Conservation (phyloP, 139 green algal genomes). For the Closterium sp. region DNA sequence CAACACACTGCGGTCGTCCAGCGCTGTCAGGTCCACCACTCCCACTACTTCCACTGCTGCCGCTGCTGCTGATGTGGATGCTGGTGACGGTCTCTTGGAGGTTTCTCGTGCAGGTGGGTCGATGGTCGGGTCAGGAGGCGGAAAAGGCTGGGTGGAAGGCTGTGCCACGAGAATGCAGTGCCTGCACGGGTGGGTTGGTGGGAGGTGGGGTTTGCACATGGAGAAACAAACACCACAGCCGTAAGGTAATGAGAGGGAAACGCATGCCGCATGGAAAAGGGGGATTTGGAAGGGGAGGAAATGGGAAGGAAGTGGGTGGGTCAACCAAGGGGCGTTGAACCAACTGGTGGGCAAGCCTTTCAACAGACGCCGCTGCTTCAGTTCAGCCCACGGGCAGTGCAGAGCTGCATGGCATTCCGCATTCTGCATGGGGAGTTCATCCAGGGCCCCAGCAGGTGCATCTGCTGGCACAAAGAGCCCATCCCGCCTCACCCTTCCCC, state of each 20-base stretch:
- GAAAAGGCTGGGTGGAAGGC: neutral
- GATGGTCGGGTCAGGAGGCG: neutral
- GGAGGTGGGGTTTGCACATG: neutral
- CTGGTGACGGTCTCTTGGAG: neutral
- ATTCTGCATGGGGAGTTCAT: too few relatives aligned
- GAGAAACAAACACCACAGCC: too few relatives aligned
- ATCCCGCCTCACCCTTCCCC: too few relatives aligned
- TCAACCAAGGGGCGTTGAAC: too few relatives aligned
- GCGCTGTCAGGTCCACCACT: constrained; percentile 38
- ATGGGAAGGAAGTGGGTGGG: too few relatives aligned
- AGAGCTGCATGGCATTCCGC: too few relatives aligned
- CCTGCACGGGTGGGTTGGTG: neutral
- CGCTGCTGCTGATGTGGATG: neutral
- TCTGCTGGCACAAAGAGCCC: too few relatives aligned
- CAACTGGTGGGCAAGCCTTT: too few relatives aligned
- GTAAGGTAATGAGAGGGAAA: neutral
- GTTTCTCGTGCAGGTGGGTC: neutral
- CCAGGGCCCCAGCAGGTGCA: too few relatives aligned
- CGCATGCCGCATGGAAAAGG: neutral
- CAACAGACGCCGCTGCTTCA: too few relatives aligned
- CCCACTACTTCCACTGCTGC: constrained; percentile 10
- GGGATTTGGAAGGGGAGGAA: too few relatives aligned
- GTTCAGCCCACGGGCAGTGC: too few relatives aligned
- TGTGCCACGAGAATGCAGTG: constrained; percentile 23
- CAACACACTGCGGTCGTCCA: constrained; percentile 35